phyloP scores from a whole-genome alignment of 176 grass and related monocot genomes.

The Aegilops sharonensis region DNA sequence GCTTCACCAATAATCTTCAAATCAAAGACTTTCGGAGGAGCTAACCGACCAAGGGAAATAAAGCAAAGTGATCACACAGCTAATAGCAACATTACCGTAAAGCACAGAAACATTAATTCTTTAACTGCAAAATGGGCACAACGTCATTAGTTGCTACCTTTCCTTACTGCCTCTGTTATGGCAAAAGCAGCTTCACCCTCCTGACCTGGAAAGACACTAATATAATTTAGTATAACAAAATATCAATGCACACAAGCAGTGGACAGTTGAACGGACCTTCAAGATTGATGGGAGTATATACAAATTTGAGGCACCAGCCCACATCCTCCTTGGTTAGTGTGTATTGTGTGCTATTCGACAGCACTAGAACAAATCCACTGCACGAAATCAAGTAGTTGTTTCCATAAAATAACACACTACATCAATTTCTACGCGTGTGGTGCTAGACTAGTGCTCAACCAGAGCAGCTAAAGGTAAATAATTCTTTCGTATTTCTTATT shows the following conservation, averaged over 20 bases:
- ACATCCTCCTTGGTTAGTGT: conserved; percentile 71
- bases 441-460: conserved; percentile 11
- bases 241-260: conserved; percentile 26
- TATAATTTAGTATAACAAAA: conserved; percentile 34
- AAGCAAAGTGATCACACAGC: conserved; percentile 24
- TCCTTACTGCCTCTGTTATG: conserved; percentile 67
- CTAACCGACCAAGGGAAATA: conserved; percentile 44
- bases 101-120: background rate
- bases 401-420: conserved; percentile 6
- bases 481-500: background rate
- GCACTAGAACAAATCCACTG: conserved; percentile 70
- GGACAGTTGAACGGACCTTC: conserved; percentile 62
- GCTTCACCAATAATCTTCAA: conserved; percentile 78
- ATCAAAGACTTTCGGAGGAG: conserved; percentile 83
- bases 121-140: conserved; percentile 3
- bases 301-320: conserved; percentile 59
- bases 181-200: conserved; percentile 69
- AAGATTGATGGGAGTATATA: conserved; percentile 79
- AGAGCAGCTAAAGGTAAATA: background rate
- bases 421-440: background rate
- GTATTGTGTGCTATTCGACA: conserved; percentile 72
- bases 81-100: conserved; percentile 2
- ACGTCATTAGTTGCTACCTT: conserved; percentile 57
- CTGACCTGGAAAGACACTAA: conserved; percentile 52
- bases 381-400: conserved; percentile 29